Conservation (phyloP, 192 early-diverging fungal genomes). For the Entomortierella chlamydospora region DNA sequence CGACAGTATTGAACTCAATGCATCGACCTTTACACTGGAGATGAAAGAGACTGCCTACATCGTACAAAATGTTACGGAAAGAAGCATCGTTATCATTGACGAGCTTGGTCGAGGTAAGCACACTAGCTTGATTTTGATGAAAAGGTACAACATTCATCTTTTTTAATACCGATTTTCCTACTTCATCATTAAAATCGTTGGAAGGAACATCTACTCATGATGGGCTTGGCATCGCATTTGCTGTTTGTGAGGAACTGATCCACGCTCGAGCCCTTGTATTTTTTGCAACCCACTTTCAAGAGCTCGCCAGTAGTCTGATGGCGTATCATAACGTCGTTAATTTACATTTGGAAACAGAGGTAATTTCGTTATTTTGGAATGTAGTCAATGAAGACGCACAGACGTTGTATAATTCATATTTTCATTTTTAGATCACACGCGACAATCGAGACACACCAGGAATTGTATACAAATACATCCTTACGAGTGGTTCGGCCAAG, state of each 20-base stretch:
- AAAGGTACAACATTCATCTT: neutral
- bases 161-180: neutral
- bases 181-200: neutral
- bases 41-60: constrained; percentile 90
- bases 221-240: constrained; percentile 77
- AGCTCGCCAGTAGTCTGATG: constrained; percentile 65
- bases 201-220: constrained; percentile 75
- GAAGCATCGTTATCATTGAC: constrained; percentile 87
- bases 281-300: constrained; percentile 85
- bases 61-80: constrained; percentile 74
- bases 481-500: constrained; percentile 58
- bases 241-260: constrained; percentile 78
- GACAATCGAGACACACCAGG: constrained; percentile 11
- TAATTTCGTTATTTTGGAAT: constrained; percentile 11
- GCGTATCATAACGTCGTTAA: constrained; percentile 70
- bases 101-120: constrained; percentile 81
- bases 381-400: neutral
- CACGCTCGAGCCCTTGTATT: constrained; percentile 69
- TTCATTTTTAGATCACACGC: constrained; percentile 7
- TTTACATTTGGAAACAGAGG: constrained; percentile 65
- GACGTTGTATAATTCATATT: neutral
- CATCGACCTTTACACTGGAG: constrained; percentile 88
- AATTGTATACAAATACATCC: constrained; percentile 60
- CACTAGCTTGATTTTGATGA: neutral
- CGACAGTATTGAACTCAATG: constrained; percentile 65